These are phyloP conservation scores for Acanthamoeba triangularis DNA, from an alignment of 208 protist genomes.

Conservation along the genomic window DNA sequence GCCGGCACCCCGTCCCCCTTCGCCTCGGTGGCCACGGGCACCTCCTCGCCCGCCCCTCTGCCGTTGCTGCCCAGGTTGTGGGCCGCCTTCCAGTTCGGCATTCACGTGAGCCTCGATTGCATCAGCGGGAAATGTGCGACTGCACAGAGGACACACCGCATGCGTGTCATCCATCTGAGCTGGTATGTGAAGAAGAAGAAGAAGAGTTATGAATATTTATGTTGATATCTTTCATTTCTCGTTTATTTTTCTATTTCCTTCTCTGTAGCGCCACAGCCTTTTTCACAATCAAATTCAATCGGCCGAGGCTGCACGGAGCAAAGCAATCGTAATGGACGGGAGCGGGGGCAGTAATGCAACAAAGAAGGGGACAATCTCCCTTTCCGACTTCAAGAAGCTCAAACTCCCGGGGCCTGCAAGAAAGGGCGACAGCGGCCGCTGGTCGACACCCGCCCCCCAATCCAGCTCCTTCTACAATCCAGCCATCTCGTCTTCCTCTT, in stretches of 20 bases:
- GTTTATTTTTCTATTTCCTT: neutral
- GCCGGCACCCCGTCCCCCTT: neutral
- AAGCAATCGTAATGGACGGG: neutral
- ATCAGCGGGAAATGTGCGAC: neutral
- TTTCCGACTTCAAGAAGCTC: neutral
- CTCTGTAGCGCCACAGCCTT: too few species aligned
- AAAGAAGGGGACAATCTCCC: neutral
- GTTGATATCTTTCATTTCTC: neutral
- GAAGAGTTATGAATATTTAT: neutral
- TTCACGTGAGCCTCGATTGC: slow-evolving; percentile 45
- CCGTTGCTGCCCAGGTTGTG: neutral
- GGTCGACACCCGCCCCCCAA: slow-evolving; percentile 5
- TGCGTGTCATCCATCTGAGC: neutral
- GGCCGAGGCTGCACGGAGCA: neutral
- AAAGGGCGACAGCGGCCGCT: slow-evolving; percentile 53
- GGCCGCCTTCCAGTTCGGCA: slow-evolving; percentile 11
- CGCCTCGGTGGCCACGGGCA: neutral
- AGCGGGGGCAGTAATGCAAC: neutral
- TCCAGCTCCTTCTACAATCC: slow-evolving; percentile 34
- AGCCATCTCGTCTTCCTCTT: slow-evolving; percentile 1
- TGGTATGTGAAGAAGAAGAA: too few species aligned
- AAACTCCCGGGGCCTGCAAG: neutral
- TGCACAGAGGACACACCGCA: neutral
- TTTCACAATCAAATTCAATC: too few species aligned
- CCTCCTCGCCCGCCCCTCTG: neutral